Conservation (phyloP, 116 monocot genomes). For the Cymodocea nodosa region DNA sequence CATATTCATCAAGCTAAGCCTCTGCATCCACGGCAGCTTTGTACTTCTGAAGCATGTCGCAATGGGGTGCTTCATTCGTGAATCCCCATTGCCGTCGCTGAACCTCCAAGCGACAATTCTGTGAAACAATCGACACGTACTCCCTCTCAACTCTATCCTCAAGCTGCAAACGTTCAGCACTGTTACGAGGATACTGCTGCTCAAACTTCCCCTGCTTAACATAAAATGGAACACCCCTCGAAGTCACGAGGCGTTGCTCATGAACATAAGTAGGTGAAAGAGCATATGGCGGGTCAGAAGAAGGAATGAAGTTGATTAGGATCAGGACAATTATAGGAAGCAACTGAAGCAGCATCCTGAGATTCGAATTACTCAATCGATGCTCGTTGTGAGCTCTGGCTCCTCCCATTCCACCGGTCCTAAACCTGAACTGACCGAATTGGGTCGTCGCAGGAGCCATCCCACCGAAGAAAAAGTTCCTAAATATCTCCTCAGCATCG, state of each 20-base stretch:
- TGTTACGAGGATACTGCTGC: conserved; percentile 52
- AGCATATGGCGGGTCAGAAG: conserved; percentile 53
- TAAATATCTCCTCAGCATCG: conserved; percentile 89
- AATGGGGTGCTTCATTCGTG: conserved; percentile 43
- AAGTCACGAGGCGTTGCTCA: conserved; percentile 48
- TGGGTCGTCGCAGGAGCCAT: conserved; percentile 41
- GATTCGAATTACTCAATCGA: conserved; percentile 19
- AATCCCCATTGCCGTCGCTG: conserved; percentile 72
- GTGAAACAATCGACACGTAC: conserved; percentile 51
- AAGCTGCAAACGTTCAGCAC: conserved; percentile 30
- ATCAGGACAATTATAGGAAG: conserved; percentile 66
- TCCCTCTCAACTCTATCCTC: conserved; percentile 71
- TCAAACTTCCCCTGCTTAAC: conserved; percentile 82
- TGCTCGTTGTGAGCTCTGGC: conserved; percentile 10
- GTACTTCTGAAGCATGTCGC: conserved; percentile 80
- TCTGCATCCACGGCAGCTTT: conserved; percentile 16
- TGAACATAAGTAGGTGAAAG: conserved; percentile 44
- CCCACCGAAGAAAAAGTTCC: conserved; percentile 86
- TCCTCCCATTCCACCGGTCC: conserved; percentile 55
- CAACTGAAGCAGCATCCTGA: conserved; percentile 53
- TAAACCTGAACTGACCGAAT: conserved; percentile 63
- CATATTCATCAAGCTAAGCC: conserved; percentile 5
- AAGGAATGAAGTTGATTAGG: conserved; percentile 73
- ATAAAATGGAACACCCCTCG: conserved; percentile 50
- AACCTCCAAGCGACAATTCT: conserved; percentile 73